phyloP scores from a whole-genome alignment of 805 yeast species.

The Teunomyces tritomae region DNA sequence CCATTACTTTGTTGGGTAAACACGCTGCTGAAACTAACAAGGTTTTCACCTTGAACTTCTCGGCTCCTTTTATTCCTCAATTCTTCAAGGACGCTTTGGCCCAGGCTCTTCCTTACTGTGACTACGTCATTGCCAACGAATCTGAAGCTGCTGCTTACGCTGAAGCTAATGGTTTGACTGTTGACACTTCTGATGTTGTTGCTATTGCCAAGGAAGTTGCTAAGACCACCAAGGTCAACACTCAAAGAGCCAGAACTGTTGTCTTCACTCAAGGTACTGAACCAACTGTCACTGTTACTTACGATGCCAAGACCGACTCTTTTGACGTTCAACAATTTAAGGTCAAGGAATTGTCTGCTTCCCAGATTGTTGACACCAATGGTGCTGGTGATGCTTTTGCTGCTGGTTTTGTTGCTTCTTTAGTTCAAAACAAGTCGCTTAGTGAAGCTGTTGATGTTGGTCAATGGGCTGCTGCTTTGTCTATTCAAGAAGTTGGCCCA shows the following conservation, averaged over 20 bases:
- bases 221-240: constrained; percentile 69
- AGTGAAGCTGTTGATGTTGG: constrained; percentile 72
- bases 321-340: constrained; percentile 52
- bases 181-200: constrained; percentile 52
- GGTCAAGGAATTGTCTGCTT: constrained; percentile 67
- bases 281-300: constrained; percentile 76
- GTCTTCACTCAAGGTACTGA: constrained; percentile 94
- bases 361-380: constrained; percentile 83
- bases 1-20: constrained; percentile 83
- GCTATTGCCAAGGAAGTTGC: constrained; percentile 85
- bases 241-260: constrained; percentile 72
- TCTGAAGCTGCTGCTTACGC: constrained; percentile 95
- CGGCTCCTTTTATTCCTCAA: constrained; percentile 96
- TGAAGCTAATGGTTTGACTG: constrained; percentile 67
- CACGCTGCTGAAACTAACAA: constrained; percentile 86
- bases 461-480: constrained; percentile 93
- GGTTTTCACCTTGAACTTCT: constrained; percentile 77
- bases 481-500: constrained; percentile 93
- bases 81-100: constrained; percentile 92
- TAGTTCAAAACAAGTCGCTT: constrained; percentile 69
- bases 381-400: constrained; percentile 99
- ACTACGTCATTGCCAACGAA: constrained; percentile 91
- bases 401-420: constrained; percentile 89
- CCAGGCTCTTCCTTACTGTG: constrained; percentile 78
- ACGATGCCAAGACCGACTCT: constrained; percentile 47